Evolutionary conservation across 306 rosid genomes (phyloP).

Genomic region (Dryas drummondii): DNA sequence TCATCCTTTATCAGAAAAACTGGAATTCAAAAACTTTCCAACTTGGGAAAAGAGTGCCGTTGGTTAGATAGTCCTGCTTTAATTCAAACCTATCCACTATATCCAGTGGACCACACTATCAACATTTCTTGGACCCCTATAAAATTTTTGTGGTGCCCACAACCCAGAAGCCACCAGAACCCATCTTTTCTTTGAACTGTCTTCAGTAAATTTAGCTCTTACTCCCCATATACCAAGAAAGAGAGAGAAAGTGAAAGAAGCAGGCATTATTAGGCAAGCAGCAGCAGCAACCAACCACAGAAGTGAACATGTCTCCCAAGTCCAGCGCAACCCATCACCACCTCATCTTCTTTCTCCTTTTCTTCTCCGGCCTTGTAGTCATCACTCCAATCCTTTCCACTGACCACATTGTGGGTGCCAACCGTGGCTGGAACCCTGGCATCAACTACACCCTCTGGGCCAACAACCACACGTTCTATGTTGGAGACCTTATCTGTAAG

Average conservation of each 20-base stretch:
- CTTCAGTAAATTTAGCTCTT: background rate
- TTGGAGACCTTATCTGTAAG: slow-evolving; percentile 80
- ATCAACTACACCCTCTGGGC: slow-evolving; percentile 87
- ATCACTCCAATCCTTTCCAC: slow-evolving; percentile 47
- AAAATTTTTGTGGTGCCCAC: slow-evolving; percentile 9
- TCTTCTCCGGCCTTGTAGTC: slow-evolving; percentile 31
- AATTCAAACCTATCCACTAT: slow-evolving; percentile 1
- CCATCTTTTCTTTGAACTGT: background rate
- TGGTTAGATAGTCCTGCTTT: background rate
- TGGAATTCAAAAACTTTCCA: slow-evolving; percentile 5
- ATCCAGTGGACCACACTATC: slow-evolving; percentile 8
- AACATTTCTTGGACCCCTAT: background rate
- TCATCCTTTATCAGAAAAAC: background rate
- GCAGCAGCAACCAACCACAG: background rate
- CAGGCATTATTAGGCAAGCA: too few relatives aligned
- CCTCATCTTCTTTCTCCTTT: slow-evolving; percentile 28
- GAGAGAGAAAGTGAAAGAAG: background rate
- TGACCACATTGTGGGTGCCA: slow-evolving; percentile 90
- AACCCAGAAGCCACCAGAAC: background rate
- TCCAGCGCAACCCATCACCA: slow-evolving; percentile 20
- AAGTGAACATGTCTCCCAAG: slow-evolving; percentile 10
- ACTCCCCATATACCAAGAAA: background rate
- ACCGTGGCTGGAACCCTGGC: slow-evolving; percentile 91
- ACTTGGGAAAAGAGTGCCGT: background rate
- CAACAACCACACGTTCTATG: slow-evolving; percentile 81